These are phyloP conservation scores for Pulveroboletus sp. DNA, from an alignment of 768 basidiomycete species.

Conservation along the genomic window DNA sequence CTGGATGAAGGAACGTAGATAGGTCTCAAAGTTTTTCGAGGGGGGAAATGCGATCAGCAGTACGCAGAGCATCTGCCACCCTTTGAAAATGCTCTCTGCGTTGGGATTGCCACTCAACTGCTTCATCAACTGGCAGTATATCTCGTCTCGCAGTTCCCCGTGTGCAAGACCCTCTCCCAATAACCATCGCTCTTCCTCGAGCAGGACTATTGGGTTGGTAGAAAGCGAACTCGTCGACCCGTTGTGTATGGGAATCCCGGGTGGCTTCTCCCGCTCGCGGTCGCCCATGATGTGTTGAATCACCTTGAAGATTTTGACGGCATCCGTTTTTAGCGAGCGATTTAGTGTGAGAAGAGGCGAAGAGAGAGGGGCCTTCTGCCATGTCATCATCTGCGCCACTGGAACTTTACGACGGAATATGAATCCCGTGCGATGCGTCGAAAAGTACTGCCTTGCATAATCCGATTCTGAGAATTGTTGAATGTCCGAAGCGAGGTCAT, in stretches of 20 bases:
- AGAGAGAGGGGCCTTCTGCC: constrained; percentile 79
- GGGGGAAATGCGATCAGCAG: constrained; percentile 90
- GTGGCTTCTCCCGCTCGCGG: constrained; percentile 65
- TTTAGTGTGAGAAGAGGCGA: constrained; percentile 75
- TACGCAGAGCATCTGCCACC: constrained; percentile 92
- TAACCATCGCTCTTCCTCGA: constrained; percentile 89
- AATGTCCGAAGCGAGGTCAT: constrained; percentile 80
- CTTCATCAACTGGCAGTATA: constrained; percentile 92
- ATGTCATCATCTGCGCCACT: constrained; percentile 83
- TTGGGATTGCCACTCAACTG: constrained; percentile 83
- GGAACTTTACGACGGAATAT: constrained; percentile 82
- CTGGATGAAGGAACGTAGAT: constrained; percentile 77
- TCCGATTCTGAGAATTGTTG: constrained; percentile 84
- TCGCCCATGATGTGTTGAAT: constrained; percentile 95
- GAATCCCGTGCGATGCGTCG: constrained; percentile 85
- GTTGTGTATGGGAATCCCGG: constrained; percentile 46
- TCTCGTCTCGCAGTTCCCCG: constrained; percentile 87
- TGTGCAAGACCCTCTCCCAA: constrained; percentile 75
- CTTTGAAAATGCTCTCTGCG: constrained; percentile 83
- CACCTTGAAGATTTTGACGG: constrained; percentile 82
- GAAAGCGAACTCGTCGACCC: constrained; percentile 42
- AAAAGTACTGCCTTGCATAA: constrained; percentile 86
- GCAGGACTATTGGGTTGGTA: constrained; percentile 43
- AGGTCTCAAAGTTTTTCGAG: constrained; percentile 88
- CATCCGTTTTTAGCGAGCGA: constrained; percentile 66